Conservation (phyloP, 1,284 basidiomycete genomes). For the Puccinia sorghi region DNA sequence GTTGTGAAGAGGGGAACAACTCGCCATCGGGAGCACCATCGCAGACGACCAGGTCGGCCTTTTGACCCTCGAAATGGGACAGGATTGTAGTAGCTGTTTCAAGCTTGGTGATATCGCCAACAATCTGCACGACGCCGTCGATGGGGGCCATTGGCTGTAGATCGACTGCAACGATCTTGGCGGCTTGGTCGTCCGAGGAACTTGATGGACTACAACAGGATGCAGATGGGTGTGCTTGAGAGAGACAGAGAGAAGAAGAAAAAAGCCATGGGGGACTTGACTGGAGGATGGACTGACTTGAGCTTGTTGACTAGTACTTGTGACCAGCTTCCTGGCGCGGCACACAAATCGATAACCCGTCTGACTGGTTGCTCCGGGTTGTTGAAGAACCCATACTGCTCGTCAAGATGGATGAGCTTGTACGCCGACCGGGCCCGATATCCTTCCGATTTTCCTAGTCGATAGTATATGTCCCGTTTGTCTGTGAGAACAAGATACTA, state of each 20-base stretch:
- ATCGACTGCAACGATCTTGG: conserved; percentile 63
- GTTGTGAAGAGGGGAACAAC: conserved; percentile 14
- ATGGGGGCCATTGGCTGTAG: conserved; percentile 66
- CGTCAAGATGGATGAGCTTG: conserved; percentile 62
- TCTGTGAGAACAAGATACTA: no score
- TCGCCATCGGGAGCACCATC: conserved; percentile 65
- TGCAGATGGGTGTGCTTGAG: background rate
- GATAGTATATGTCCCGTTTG: conserved; percentile 64
- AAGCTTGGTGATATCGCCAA: conserved; percentile 64
- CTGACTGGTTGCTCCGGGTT: conserved; percentile 61
- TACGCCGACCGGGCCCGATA: conserved; percentile 65
- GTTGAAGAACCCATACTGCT: conserved; percentile 60
- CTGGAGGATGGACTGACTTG: conserved; percentile 53
- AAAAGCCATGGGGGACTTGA: no score
- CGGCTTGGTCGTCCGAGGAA: conserved; percentile 45
- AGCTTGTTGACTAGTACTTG: conserved; percentile 59
- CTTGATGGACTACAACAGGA: conserved; percentile 5
- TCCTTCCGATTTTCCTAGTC: conserved; percentile 61
- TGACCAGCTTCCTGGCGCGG: conserved; percentile 63
- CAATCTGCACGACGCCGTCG: conserved; percentile 62
- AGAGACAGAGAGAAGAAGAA: background rate
- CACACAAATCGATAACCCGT: conserved; percentile 65
- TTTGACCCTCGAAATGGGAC: conserved; percentile 61
- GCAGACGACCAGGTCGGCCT: conserved; percentile 64
- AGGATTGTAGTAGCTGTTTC: conserved; percentile 63